These are phyloP conservation scores for Cyclospora cayetanensis DNA, from an alignment of 169 alveolate genomes.

Conservation along the genomic window DNA sequence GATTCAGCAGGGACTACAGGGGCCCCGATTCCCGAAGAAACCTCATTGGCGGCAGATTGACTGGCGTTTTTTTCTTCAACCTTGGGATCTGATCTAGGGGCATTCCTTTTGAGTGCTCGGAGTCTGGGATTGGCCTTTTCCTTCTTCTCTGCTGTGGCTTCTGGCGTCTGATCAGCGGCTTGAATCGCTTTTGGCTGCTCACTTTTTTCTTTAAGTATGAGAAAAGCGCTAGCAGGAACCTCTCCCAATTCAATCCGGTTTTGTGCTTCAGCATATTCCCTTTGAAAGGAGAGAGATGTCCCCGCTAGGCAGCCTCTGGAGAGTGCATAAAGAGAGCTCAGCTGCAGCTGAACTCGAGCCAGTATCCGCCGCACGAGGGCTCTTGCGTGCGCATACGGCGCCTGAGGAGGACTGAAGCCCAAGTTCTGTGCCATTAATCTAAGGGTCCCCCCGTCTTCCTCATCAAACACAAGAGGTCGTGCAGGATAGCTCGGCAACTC, in stretches of 20 bases:
- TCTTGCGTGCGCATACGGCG: background rate
- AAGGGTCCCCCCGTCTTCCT: slow-evolving; percentile 16
- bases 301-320: slow-evolving; percentile 12
- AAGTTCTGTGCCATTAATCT: background rate
- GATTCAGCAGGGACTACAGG: too few species aligned
- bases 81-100: too few species aligned
- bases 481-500: background rate
- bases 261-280: slow-evolving; percentile 8
- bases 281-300: background rate
- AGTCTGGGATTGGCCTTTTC: background rate
- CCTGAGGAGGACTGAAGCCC: background rate
- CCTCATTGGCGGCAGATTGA: too few species aligned
- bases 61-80: too few species aligned
- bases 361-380: background rate
- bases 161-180: background rate
- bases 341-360: slow-evolving; percentile 35
- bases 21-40: too few species aligned
- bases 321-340: background rate
- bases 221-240: background rate
- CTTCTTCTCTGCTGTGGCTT: background rate
- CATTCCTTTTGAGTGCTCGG: background rate
- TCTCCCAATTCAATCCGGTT: background rate
- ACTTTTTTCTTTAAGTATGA: background rate
- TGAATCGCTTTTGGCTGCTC: background rate
- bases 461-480: background rate